A percentile compares a stretch with the other conserved stretches of the same genome.
phyloP scores from a whole-genome alignment of 352 stramenopile species.

The Globisporangium paddicum region DNA sequence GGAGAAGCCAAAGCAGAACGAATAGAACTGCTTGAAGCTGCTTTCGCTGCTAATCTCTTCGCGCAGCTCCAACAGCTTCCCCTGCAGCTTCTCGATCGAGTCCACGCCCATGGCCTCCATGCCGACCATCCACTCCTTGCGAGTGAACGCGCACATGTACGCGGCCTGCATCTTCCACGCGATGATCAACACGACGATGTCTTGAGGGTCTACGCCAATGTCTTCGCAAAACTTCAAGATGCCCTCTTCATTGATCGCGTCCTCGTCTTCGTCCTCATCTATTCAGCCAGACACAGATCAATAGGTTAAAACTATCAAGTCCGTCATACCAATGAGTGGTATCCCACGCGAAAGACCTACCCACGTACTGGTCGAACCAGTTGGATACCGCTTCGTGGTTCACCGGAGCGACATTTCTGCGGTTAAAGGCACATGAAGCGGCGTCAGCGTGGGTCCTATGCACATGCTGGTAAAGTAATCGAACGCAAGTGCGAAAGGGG shows the following conservation, averaged over 20 bases:
- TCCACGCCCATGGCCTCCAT: conserved; percentile 80
- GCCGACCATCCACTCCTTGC: conserved; percentile 75
- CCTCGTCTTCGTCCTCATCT: conserved; percentile 53
- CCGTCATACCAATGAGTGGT: neutral
- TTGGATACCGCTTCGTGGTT: conserved; percentile 30
- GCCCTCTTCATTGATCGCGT: conserved; percentile 66
- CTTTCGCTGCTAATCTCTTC: conserved; percentile 44
- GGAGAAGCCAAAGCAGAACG: conserved; percentile 85
- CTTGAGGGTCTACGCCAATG: conserved; percentile 70
- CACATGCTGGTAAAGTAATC: neutral
- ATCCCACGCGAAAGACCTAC: conserved; percentile 17
- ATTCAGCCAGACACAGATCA: neutral
- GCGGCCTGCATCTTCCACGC: conserved; percentile 85
- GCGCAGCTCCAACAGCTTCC: conserved; percentile 49
- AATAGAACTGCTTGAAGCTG: conserved; percentile 83
- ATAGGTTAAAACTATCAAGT: neutral
- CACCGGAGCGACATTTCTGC: neutral
- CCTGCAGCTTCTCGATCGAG: conserved; percentile 52
- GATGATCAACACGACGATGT: conserved; percentile 78
- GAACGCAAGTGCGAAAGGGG: conserved; percentile 15
- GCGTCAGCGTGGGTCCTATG: neutral
- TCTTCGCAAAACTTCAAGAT: conserved; percentile 81
- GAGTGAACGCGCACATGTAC: conserved; percentile 84
- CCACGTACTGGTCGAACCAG: conserved; percentile 70
- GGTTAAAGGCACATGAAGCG: neutral